These are phyloP conservation scores for Fusarium oligoseptatum DNA, from an alignment of 2,329 filamentous ascomycete species.

Conservation along the genomic window DNA sequence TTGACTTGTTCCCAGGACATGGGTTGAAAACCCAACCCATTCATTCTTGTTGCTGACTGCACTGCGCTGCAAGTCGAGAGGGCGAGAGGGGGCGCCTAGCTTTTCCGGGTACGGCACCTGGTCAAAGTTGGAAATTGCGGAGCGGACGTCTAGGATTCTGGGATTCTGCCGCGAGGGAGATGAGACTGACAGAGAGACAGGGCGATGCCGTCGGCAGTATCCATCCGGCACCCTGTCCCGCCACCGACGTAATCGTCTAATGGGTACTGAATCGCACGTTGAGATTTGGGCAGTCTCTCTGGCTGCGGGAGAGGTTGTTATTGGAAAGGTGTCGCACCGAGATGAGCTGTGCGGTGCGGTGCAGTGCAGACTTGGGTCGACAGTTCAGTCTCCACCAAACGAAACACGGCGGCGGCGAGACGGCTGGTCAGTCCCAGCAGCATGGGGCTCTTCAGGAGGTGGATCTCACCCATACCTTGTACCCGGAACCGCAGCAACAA, in stretches of 20 bases:
- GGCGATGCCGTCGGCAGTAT: constrained; percentile 45
- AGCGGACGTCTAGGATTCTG: constrained; percentile 16
- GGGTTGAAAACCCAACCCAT: constrained; percentile 16
- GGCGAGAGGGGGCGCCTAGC: constrained; percentile 12
- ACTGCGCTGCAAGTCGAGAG: constrained; percentile 9
- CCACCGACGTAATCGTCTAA: constrained; percentile 46
- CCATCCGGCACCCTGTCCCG: constrained; percentile 39
- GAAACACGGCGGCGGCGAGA: constrained; percentile 20
- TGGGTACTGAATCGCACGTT: constrained; percentile 38
- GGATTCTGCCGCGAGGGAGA: constrained; percentile 15
- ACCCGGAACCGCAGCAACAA: constrained; percentile 36
- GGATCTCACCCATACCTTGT: constrained; percentile 30
- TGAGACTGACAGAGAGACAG: constrained; percentile 20
- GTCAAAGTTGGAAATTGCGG: constrained; percentile 25
- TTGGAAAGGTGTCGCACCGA: constrained; percentile 29
- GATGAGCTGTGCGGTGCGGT: constrained; percentile 12
- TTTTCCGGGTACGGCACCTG: constrained; percentile 15
- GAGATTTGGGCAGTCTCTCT: constrained; percentile 18
- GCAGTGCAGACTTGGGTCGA: neutral
- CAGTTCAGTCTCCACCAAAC: constrained; percentile 20
- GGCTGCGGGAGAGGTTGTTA: constrained; percentile 32
- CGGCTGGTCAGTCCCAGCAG: constrained; percentile 38
- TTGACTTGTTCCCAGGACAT: constrained; percentile 28
- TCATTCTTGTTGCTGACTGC: constrained; percentile 24
- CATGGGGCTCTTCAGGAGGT: constrained; percentile 42